Evolutionary conservation across 1,139 yeast genomes (phyloP), one percentile per base, ranked within the genome.

Genomic region (Diutina siamensis): DNA sequence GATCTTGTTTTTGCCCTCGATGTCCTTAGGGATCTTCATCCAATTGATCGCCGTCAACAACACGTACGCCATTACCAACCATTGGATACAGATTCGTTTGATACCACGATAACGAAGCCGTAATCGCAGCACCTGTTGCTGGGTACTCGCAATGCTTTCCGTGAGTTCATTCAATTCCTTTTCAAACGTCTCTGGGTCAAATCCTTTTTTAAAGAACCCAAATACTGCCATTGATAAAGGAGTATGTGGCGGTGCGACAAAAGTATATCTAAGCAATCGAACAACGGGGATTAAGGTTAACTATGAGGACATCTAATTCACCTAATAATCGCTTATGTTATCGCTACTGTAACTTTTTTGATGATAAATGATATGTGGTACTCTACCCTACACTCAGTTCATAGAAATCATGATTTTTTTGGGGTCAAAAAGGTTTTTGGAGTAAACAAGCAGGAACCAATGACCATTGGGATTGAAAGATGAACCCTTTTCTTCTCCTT

Each of bases 151-250:
- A 32, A 76, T 74, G 18, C 63, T 59, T 9, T 60, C 60, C 1
- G 77, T 64, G 12, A 78, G 50, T 4, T 57, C 51, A 18, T 73
- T 69, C 46, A 79, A 60, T 41, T 76, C 76, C 49, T 63, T 67
- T 51, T 79, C 84, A 56, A 71, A 77, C 34, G 57, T 53, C 15
- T 70, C 67, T 1, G 80, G 74, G 53, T 76, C 73, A 52, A 75
- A 74, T 48, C 65, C 68, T 51, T 56, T 59, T 44, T 38, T 38
- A 18, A 38, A 38, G 18, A 38, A 38, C 4, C 42, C 42, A 38
- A 38, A 38, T 13, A 38, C 42, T 18, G 42, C 42, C 42, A 38
- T 38, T 3, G 31, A 17, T 13, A 15, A 12, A 18, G 21, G 18
- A 15, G 38, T 8, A 20, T 10, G 38, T n/a, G 38, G 15, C 2